These are phyloP conservation scores for Bacidia rubella DNA, from an alignment of 495 filamentous ascomycete genomes.

Conservation along the genomic window DNA sequence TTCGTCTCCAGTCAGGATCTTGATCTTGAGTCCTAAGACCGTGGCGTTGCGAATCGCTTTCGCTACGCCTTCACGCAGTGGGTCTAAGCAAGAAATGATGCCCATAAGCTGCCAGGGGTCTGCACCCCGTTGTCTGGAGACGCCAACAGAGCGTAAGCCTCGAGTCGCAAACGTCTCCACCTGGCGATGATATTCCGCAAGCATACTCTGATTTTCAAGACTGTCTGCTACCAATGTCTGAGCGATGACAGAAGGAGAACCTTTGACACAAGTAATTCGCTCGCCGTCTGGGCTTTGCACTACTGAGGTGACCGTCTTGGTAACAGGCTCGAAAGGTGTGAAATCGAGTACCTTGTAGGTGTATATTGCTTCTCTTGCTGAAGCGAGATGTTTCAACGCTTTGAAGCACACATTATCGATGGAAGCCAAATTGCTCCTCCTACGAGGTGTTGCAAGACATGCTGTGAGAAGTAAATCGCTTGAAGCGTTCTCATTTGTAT, in stretches of 20 bases:
- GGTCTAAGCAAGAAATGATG: slow-evolving; percentile 87
- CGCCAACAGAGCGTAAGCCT: slow-evolving; percentile 85
- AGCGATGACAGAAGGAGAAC: slow-evolving; percentile 73
- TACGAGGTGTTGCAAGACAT: no score
- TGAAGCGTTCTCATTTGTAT: no score
- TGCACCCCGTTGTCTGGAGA: slow-evolving; percentile 71
- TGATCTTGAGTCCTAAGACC: slow-evolving; percentile 74
- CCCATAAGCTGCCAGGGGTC: slow-evolving; percentile 79
- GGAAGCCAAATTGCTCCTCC: no score
- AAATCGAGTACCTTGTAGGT: no score
- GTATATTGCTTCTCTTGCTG: no score
- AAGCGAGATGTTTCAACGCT: no score
- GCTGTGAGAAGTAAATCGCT: no score
- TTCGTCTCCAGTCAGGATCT: slow-evolving; percentile 95
- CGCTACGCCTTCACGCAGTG: slow-evolving; percentile 80
- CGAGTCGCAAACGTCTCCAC: slow-evolving; percentile 80
- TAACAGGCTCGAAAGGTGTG: no score
- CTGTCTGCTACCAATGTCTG: slow-evolving; percentile 73
- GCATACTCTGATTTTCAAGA: slow-evolving; percentile 55
- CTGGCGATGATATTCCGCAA: slow-evolving; percentile 74
- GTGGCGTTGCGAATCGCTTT: slow-evolving; percentile 84
- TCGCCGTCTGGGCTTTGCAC: slow-evolving; percentile 72
- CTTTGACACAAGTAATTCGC: slow-evolving; percentile 77
- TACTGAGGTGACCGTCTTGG: no score
- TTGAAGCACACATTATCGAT: no score